phyloP scores from a whole-genome alignment of 2,329 filamentous ascomycete genomes.

The Aspergillus puulaauensis region DNA sequence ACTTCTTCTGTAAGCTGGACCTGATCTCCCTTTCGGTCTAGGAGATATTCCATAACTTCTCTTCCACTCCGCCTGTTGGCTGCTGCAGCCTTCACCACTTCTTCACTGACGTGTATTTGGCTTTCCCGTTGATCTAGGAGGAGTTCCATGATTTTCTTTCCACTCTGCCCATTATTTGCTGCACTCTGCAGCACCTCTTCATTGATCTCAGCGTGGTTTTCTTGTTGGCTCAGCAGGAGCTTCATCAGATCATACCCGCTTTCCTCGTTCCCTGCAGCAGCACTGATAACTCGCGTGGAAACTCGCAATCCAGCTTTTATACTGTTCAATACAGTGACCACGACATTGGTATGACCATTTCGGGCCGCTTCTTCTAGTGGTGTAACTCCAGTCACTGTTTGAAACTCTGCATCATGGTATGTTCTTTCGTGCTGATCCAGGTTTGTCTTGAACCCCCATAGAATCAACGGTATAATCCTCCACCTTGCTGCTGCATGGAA shows the following conservation, averaged over 20 bases:
- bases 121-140: not conserved
- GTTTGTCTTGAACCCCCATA: too few relatives aligned
- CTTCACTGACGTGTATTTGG: constrained; percentile 11
- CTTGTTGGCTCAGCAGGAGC: not conserved
- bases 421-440: too few relatives aligned
- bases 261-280: not conserved
- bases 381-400: not conserved
- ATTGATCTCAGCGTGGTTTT: not conserved
- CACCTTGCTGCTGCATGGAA: too few relatives aligned
- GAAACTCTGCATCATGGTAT: too few relatives aligned
- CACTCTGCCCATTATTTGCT: not conserved
- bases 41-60: not conserved
- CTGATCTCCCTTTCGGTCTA: not conserved
- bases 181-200: not conserved
- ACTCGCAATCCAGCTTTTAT: not conserved
- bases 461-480: too few relatives aligned
- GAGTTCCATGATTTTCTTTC: not conserved
- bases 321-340: not conserved
- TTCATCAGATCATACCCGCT: not conserved
- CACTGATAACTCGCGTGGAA: not conserved
- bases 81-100: not conserved
- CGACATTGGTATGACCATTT: not conserved
- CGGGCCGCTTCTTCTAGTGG: not conserved
- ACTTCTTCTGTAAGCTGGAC: not conserved
- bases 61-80: not conserved